These are phyloP conservation scores for Capsicum rhomboideum DNA, from an alignment of 257 asterid species.

Conservation along the genomic window DNA sequence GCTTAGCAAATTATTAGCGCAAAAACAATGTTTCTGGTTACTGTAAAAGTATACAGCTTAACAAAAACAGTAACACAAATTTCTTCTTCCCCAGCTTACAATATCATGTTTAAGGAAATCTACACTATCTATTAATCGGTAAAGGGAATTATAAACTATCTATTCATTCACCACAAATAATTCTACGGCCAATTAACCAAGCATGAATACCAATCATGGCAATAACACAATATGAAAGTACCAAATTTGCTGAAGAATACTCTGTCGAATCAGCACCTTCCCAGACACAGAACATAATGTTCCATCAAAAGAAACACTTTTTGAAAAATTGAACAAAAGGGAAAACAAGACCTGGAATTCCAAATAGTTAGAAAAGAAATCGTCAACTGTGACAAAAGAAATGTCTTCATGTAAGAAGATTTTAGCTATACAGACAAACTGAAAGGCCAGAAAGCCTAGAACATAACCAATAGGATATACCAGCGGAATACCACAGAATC, in stretches of 20 bases:
- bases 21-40: not conserved
- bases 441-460: not conserved
- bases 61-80: not conserved
- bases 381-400: not conserved
- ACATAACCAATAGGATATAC: conserved; percentile 34
- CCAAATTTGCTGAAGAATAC: too few species aligned
- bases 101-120: not conserved
- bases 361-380: not conserved
- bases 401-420: not conserved
- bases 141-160: not conserved
- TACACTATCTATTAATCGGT: not conserved
- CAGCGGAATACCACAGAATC: conserved; percentile 98
- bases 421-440: not conserved
- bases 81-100: not conserved
- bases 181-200: not conserved
- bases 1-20: not conserved
- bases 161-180: not conserved
- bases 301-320: not conserved
- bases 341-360: not conserved
- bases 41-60: not conserved
- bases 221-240: not conserved
- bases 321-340: not conserved
- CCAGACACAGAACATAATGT: not conserved
- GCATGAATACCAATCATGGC: not conserved
- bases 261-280: not conserved